phyloP scores from a whole-genome alignment of 2,329 filamentous ascomycete species.

The Simplicillium aogashimaense region DNA sequence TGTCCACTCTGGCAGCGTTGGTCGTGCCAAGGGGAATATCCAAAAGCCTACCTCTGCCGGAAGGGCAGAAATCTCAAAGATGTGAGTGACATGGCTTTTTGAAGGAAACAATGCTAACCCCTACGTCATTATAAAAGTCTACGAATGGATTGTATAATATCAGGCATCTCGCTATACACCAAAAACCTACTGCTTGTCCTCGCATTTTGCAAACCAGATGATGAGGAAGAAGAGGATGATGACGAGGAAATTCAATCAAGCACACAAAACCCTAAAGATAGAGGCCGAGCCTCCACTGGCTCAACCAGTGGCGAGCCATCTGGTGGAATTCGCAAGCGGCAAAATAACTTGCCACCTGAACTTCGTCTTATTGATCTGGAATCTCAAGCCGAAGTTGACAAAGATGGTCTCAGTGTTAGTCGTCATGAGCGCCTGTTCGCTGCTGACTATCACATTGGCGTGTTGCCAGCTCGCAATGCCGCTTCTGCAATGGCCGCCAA shows the following conservation, averaged over 20 bases:
- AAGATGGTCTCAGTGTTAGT: slow-evolving; percentile 76
- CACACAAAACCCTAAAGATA: slow-evolving; percentile 27
- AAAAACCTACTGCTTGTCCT: slow-evolving; percentile 83
- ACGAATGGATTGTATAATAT: slow-evolving; percentile 95
- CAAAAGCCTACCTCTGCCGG: slow-evolving; percentile 39
- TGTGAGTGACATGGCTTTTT: slow-evolving; percentile 45
- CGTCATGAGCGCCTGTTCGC: slow-evolving; percentile 79
- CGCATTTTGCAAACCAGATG: slow-evolving; percentile 73
- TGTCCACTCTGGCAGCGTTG: slow-evolving; percentile 66
- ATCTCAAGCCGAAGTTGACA: slow-evolving; percentile 78
- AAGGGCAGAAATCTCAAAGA: slow-evolving; percentile 82
- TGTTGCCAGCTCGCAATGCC: slow-evolving; percentile 65
- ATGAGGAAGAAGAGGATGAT: slow-evolving; percentile 46
- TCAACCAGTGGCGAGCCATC: slow-evolving; percentile 48
- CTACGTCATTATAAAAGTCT: slow-evolving; percentile 40
- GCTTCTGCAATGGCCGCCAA: slow-evolving; percentile 55
- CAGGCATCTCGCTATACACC: slow-evolving; percentile 93
- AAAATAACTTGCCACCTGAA: slow-evolving; percentile 78
- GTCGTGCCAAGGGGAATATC: slow-evolving; percentile 12
- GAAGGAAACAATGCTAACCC: slow-evolving; percentile 14
- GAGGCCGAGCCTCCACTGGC: slow-evolving; percentile 27
- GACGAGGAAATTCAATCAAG: slow-evolving; percentile 17
- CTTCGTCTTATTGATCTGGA: slow-evolving; percentile 82
- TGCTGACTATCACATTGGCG: slow-evolving; percentile 82
- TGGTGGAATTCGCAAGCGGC: slow-evolving; percentile 58